Conservation (phyloP, 2,329 filamentous ascomycete species). For the Aspergillus transmontanensis region DNA sequence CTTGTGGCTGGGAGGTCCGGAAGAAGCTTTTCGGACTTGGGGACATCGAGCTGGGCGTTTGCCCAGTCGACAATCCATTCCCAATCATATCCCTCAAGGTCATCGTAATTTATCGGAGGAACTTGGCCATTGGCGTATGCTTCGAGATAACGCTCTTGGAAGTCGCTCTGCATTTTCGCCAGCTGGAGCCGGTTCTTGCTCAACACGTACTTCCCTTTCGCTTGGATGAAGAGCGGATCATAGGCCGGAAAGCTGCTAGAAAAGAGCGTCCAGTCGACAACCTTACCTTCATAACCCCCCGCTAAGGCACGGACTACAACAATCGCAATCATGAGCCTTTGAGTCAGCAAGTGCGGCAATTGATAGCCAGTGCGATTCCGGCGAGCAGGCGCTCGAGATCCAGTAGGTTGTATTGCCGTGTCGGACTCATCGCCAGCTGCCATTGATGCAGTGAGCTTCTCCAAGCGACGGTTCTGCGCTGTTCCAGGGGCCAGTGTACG, state of each 20-base stretch:
- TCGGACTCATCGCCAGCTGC: slow-evolving; percentile 10
- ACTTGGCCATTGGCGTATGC: slow-evolving; percentile 48
- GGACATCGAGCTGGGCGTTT: slow-evolving; percentile 42
- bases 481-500: not conserved
- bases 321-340: slow-evolving; percentile 46
- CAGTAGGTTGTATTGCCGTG: slow-evolving; percentile 8
- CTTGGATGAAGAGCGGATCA: slow-evolving; percentile 40
- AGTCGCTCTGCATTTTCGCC: slow-evolving; percentile 48
- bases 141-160: slow-evolving; percentile 49
- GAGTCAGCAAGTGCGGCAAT: slow-evolving; percentile 31
- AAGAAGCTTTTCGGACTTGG: slow-evolving; percentile 39
- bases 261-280: slow-evolving; percentile 51
- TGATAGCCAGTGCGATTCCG: slow-evolving; percentile 25
- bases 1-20: slow-evolving; percentile 48
- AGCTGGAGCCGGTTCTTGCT: slow-evolving; percentile 43
- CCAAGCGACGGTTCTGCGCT: slow-evolving; percentile 29
- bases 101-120: slow-evolving; percentile 47
- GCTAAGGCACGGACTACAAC: slow-evolving; percentile 48
- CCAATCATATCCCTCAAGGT: slow-evolving; percentile 51
- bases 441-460: slow-evolving; percentile 26
- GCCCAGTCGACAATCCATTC: slow-evolving; percentile 50
- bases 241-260: slow-evolving; percentile 44
- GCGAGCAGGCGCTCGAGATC: slow-evolving; percentile 19
- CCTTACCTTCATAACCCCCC: slow-evolving; percentile 45
- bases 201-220: slow-evolving; percentile 40